Conservation (phyloP, 2,329 filamentous ascomycete genomes). For the Lachnellula cervina region DNA sequence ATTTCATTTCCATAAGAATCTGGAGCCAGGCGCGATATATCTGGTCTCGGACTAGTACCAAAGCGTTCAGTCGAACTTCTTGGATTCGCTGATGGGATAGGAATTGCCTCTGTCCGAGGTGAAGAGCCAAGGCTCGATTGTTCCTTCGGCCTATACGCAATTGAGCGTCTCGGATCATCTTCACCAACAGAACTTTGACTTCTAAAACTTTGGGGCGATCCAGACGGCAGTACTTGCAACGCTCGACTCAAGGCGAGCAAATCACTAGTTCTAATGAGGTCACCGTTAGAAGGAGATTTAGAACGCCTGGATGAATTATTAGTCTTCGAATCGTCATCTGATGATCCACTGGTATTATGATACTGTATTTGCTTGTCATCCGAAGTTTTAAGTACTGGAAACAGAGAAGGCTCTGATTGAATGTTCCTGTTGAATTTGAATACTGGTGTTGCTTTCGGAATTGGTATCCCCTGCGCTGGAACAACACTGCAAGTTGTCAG, state of each 20-base stretch:
- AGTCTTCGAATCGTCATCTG: constrained; percentile 16
- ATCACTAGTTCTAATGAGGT: constrained; percentile 24
- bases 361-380: constrained; percentile 15
- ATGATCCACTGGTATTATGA: constrained; percentile 19
- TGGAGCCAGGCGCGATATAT: constrained; percentile 40
- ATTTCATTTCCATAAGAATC: constrained; percentile 55
- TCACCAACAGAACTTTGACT: constrained; percentile 18
- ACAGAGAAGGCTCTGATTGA: constrained; percentile 5
- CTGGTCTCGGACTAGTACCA: constrained; percentile 12
- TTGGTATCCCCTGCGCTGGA: not conserved
- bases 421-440: not conserved
- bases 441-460: not conserved
- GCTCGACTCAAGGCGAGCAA: constrained; percentile 16
- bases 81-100: constrained; percentile 12
- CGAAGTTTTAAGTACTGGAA: constrained; percentile 15
- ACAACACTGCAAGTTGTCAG: not conserved
- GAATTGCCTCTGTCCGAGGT: constrained; percentile 14
- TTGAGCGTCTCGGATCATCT: constrained; percentile 14
- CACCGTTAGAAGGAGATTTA: constrained; percentile 8
- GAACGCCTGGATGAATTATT: constrained; percentile 8
- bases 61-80: constrained; percentile 7
- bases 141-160: constrained; percentile 18
- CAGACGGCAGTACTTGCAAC: constrained; percentile 13
- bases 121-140: constrained; percentile 9
- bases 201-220: constrained; percentile 19